phyloP scores from a whole-genome alignment of 345 rosid species.

The Capsella bursapastoris region DNA sequence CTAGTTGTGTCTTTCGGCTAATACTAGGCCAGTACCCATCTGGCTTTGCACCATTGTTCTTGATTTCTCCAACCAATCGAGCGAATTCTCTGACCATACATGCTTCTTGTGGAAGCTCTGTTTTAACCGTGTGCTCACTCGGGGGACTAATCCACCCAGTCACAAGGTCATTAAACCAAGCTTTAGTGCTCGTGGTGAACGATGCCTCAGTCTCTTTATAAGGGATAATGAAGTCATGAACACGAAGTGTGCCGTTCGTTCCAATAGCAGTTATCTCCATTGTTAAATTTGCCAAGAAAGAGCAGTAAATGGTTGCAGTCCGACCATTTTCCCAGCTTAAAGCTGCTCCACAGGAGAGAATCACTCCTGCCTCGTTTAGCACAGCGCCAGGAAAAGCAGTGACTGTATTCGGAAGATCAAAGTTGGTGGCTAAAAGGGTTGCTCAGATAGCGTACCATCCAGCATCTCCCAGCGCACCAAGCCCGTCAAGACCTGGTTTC shows the following conservation, averaged over 20 bases:
- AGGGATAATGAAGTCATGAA: conserved; percentile 74
- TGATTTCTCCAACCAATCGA: conserved; percentile 60
- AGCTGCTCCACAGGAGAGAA: conserved; percentile 80
- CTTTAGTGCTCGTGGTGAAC: conserved; percentile 51
- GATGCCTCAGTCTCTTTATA: conserved; percentile 65
- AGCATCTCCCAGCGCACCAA: conserved; percentile 88
- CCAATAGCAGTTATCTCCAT: conserved; percentile 79
- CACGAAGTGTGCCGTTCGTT: conserved; percentile 68
- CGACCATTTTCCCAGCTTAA: conserved; percentile 77
- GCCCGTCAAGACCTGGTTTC: conserved; percentile 85
- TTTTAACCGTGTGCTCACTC: conserved; percentile 57
- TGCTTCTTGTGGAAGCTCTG: conserved; percentile 81
- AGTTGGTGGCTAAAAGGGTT: conserved; percentile 64
- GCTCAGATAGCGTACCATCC: conserved; percentile 87
- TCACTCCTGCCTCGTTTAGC: conserved; percentile 69
- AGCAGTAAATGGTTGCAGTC: conserved; percentile 72
- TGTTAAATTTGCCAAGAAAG: conserved; percentile 74
- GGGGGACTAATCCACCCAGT: conserved; percentile 49
- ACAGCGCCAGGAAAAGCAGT: conserved; percentile 60
- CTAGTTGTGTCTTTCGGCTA: conserved; percentile 43
- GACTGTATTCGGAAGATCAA: conserved; percentile 67
- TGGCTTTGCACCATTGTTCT: conserved; percentile 62
- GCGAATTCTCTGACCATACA: conserved; percentile 83
- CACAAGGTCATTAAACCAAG: conserved; percentile 54
- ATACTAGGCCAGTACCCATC: conserved; percentile 72